Evolutionary conservation across 192 early-diverging fungal species (phyloP), one percentile per base, ranked within the genome.

Genomic region (Phlyctochytrium planicorne): DNA sequence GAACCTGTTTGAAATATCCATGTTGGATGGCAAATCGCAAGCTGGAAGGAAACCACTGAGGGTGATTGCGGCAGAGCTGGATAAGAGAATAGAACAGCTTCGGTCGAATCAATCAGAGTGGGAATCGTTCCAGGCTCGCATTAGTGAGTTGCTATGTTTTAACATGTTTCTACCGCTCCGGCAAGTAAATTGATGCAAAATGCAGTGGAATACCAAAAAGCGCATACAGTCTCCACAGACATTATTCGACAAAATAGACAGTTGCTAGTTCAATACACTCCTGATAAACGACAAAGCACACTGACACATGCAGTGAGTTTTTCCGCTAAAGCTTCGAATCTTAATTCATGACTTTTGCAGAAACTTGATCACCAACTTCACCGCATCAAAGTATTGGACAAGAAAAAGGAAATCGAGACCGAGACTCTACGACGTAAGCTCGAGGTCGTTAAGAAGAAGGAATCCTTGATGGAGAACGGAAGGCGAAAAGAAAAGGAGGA

Each of bases 41-140:
- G 78, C 68, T 17, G 80, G 83, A 10, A 62, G 83, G 47, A 85
- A 82, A 66, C 83, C 83, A 0, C 70, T 85, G 1, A 69, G 81
- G 17, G 62, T 78, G 6, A 85, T 85, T 53, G 75, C 63, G n/a
- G 71, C 68, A 25, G 83, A 85, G 6, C 59, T 85, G 6, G 69
- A 65, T 30, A 82, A 82, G 66, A 66, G 77, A 2, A 82, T 85
- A 17, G 76, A 82, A 24, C 63, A 36, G 16, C 66, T 85, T 2
- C 82, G 80, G 52, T 77, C 60, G 4, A 85, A 82, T 60, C 83
- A 81, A 34, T 60, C 64, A 14, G 78, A 85, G 37, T 85, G 83
- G 83, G 83, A 85, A 53, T 68, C 70, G 16, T 80, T 85, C 47
- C 80, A 85, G 55, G 64, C 65, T 3, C 63, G 63, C 64, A 82